Base-by-base conservation (phyloP, 257 asterid species). In the Solanum appendiculatum region DNA sequence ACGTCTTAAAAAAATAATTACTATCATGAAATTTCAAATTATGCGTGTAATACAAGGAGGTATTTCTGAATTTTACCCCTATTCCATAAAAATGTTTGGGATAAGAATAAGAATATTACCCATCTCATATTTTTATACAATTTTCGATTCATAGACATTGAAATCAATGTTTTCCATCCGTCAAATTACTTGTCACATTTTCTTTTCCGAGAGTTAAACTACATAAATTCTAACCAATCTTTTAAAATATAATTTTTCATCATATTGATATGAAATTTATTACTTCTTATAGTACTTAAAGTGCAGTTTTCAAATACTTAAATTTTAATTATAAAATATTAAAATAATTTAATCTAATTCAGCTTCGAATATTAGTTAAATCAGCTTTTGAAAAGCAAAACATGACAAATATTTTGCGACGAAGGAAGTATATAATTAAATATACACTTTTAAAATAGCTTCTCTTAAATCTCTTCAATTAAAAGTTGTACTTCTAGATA, bases 21-120 rank as follows among this genome's bases (percentile, higher is more conserved):
- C 6, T 25, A 0, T 69, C 23, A 15, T 29, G 0, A 15, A 29
- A 34, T 68, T 29, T 68, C 11, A 7, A 68, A 68, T 31, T 31
- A 20, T 0, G 7, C 25, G 11, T 1, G 23, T n/a, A n/a, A 14
- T 64, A 66, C 0, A 0, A 66, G 0, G 13, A 0, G 4, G 9
- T 27, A 7, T 29, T 29, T 29, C 23, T 27, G 37, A 27, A 14
- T 6, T 66, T 13, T 2, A 14, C 0, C 21, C 5, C 10, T 1
- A 29, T 27, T 25, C 11, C 73, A 3, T 66, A 0, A 6, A 66
- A 0, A 0, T 27, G 36, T 64, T 13, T 27, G 20, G 20, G 10
- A 27, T 12, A 27, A 12, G 2, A 64, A 27, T 3, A 64, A 64
- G 3, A 64, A 64, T 27, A 64, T 27, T 27, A 64, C 36, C 0